phyloP scores from a whole-genome alignment of 208 protist species.

The Leishmania martiniquensis region DNA sequence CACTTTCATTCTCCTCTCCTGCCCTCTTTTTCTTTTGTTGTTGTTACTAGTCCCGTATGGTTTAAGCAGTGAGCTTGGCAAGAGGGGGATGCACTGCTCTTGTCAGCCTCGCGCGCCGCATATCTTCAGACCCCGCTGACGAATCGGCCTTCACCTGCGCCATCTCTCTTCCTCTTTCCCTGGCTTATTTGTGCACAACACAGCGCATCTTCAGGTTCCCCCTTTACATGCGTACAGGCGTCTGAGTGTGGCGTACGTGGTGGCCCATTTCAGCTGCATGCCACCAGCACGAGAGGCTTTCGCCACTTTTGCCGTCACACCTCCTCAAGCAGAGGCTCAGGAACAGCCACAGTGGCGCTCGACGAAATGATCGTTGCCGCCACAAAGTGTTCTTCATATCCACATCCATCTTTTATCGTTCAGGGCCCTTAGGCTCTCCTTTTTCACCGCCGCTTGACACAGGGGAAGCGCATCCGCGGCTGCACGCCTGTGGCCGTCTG shows the following conservation, averaged over 20 bases:
- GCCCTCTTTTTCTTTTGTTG: neutral
- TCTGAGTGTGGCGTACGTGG: neutral
- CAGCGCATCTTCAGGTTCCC: neutral
- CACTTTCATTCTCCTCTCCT: neutral
- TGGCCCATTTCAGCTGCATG: neutral
- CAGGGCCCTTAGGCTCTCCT: no score
- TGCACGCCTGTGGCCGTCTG: neutral
- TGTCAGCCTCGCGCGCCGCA: neutral
- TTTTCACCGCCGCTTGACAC: neutral
- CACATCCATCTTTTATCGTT: neutral
- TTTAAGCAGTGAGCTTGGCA: neutral
- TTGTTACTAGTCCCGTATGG: no score
- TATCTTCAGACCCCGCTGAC: neutral
- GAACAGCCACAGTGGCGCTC: neutral
- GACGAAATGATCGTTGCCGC: neutral
- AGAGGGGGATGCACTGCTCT: neutral
- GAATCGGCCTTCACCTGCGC: neutral
- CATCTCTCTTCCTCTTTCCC: conserved; percentile 4
- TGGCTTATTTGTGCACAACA: neutral
- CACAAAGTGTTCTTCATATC: neutral
- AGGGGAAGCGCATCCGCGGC: neutral
- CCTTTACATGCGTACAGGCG: neutral
- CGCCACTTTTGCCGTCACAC: neutral
- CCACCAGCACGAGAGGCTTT: neutral
- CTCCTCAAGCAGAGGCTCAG: neutral